Evolutionary conservation across 495 filamentous ascomycete species (phyloP), one percentile per base, ranked within the genome.

Genomic region (Podospora appendiculata): DNA sequence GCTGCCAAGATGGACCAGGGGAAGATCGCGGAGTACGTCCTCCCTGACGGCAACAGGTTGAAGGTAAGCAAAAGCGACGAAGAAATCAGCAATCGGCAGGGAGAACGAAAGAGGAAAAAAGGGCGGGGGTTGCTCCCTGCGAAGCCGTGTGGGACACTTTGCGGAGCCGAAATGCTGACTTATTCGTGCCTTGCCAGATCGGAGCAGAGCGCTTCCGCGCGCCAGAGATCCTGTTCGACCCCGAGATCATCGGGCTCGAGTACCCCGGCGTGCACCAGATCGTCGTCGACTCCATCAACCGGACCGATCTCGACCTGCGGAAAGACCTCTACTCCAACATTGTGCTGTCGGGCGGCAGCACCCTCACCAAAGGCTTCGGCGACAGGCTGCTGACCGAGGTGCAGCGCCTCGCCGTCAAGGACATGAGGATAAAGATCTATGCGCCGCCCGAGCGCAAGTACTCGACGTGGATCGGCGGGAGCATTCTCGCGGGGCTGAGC

Each of bases 351-450:
- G 93, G 93, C 42, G 93, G 93, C 17, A 90, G 89, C 49, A 99
- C 93, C 4, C 75, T 99, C 55, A 81, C 77, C 25, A 80, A 78
- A 57, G 92, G 91, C 42, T 99, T 99, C 69, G 92, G 92, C n/a
- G 91, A 97, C 66, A 80, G 93, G 14, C 70, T 99, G 58, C 77
- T 97, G 64, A 83, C 84, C 54, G 93, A 99, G 69, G 87, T 99
- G 55, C 92, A 95, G 70, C 77, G 85, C 55, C 73, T 97, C 18
- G 92, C 93, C 10, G 90, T 96, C 48, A 96, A 95, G 73, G 93
- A 99, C 62, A 99, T 96, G 94, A 84, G 90, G 60, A 96, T 99
- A 66, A 93, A 95, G 72, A 99, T 99, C 53, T 95, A 94, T 68
- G 93, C 93, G 19, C 93, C 93, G 50, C 43, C 43, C 3, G 43